Evolutionary conservation across 768 basidiomycete genomes (phyloP).

Genomic region (Russula griseocarnosa): DNA sequence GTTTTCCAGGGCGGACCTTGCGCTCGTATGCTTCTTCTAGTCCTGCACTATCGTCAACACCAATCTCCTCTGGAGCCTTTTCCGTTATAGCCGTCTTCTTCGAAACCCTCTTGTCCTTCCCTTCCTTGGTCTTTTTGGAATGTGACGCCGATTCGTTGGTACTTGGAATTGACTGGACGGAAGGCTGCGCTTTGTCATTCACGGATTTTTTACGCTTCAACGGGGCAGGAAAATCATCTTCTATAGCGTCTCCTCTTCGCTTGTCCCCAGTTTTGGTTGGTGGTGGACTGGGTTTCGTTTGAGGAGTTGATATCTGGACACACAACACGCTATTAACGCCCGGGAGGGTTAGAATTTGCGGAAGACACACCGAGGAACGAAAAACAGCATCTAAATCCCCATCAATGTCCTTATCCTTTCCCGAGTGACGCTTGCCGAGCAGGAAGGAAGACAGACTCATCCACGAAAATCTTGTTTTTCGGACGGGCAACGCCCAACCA

Average conservation of each 20-base stretch:
- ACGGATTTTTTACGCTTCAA: conserved; percentile 22
- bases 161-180: neutral
- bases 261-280: conserved; percentile 15
- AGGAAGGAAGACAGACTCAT: conserved; percentile 30
- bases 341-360: neutral
- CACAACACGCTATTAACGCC: neutral
- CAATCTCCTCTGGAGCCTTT: conserved; percentile 22
- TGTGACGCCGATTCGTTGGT: conserved; percentile 17
- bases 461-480: neutral
- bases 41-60: conserved; percentile 36
- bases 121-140: conserved; percentile 30
- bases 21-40: conserved; percentile 37
- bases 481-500: neutral
- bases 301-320: conserved; percentile 8
- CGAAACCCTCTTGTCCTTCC: conserved; percentile 29
- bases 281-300: conserved; percentile 14
- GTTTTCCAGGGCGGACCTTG: conserved; percentile 13
- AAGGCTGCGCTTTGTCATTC: conserved; percentile 26
- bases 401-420: conserved; percentile 39
- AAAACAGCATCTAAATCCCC: conserved; percentile 63
- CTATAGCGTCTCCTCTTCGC: conserved; percentile 1
- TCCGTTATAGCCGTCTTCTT: conserved; percentile 16
- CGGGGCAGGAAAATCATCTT: conserved; percentile 12
- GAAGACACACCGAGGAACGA: conserved; percentile 45
- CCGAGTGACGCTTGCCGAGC: conserved; percentile 11